A percentile compares a stretch with the other conserved stretches of the same genome.
Conservation (phyloP, 2,329 filamentous ascomycete species). For the Fusarium nisikadoi region DNA sequence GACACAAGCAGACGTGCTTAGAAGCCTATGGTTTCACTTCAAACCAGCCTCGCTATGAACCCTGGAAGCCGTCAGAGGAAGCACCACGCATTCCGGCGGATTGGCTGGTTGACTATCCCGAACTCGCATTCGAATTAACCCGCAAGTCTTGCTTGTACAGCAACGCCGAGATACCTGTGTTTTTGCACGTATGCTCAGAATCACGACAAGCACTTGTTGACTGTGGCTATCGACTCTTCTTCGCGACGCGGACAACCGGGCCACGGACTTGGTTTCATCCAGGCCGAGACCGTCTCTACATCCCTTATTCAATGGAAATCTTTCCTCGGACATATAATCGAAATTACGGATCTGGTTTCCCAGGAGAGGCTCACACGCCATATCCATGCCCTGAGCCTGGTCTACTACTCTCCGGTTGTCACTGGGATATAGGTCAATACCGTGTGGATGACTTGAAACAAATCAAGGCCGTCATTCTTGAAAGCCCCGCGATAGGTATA, state of each 20-base stretch:
- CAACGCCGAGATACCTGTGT: neutral
- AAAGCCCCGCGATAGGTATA: neutral
- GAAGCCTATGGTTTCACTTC: neutral
- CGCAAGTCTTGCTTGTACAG: neutral
- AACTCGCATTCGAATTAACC: neutral
- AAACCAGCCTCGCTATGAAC: neutral
- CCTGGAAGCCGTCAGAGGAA: neutral
- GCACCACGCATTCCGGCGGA: neutral
- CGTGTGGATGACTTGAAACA: neutral
- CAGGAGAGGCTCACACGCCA: neutral
- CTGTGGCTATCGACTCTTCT: neutral
- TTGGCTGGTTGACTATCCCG: neutral
- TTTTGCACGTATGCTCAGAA: neutral
- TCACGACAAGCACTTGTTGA: neutral
- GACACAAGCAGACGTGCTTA: neutral
- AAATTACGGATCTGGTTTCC: neutral
- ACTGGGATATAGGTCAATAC: neutral
- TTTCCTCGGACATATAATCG: neutral
- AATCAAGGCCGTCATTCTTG: neutral
- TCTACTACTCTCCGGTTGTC: neutral
- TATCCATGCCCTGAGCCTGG: neutral
- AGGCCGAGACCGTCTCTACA: neutral
- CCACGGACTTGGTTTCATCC: neutral
- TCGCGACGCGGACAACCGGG: neutral
- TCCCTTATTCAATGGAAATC: neutral